Evolutionary conservation across 345 rosid species (phyloP), one percentile per base, ranked within the genome.

Genomic region (Eucalyptus viminalis): DNA sequence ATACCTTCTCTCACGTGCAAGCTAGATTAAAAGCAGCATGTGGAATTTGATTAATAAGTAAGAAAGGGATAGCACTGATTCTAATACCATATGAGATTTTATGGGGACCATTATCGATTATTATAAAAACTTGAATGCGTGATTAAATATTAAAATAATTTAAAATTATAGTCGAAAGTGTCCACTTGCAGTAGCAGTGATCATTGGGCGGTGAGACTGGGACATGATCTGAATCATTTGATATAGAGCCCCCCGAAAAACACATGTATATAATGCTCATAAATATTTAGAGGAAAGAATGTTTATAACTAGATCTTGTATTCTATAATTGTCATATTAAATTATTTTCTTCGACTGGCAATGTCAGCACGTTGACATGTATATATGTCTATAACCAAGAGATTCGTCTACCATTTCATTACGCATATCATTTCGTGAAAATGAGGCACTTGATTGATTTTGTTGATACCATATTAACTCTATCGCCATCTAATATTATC

Each of bases 51-150:
- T 69, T 69, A 2, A 69, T 31, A 17, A 40, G 43, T 21, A 69
- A 0, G 1, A 17, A 69, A 69, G 80, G 24, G 43, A 69, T 69
- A 17, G 4, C 4, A 69, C 13, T 10, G 7, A 17, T 34, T 17
- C 4, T 17, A 1, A 69, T 34, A 16, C 4, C 1, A 31, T 31
- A 0, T 69, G 7, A 31, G 5, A 69, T 16, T 65, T 65, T 65
- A 17, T 65, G 22, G 0, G 0, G 19, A 15, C 2, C 13, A 5
- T 19, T 17, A 3, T 17, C 19, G 16, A 16, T 1, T 69, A 31
- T 17, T n/a, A 3, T 8, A 31, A 69, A 69, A 34, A 8, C 3
- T 31, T 69, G 4, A 69, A 69, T 3, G 1, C 5, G 4, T 69
- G 11, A 9, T 34, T 69, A 7, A 17, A 69, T 69, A 69, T 34